Base-by-base conservation (phyloP, 148 eudicot genomes). In the Camellia sinensis region DNA sequence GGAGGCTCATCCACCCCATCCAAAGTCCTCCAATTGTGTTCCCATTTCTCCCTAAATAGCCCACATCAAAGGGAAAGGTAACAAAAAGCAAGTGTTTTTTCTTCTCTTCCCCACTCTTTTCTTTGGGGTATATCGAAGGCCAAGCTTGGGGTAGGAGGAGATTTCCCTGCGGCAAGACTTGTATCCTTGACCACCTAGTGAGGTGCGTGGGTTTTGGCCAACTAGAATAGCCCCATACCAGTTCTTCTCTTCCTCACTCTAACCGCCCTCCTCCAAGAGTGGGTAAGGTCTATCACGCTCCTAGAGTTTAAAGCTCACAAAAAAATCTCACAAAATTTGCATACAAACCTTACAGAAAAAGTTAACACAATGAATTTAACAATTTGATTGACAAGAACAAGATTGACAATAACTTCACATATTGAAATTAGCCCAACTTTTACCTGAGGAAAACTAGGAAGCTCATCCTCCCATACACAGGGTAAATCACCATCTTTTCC, bases 401-500 rank as follows among this genome's bases (percentile, higher is more conserved):
- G 68, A 53, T 17, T 56, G 22, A 14, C 65, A 52, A 65, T 21
- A 79, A 54, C 73, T 40, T 19, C 57, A 43, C 10, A 18, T 43
- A 54, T 15, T 4, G 44, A 54, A 19, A 65, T 6, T 29, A 74
- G 68, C 15, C 15, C 65, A 8, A 63, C 67, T 85, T 70, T 43
- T 85, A 96, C 99, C 96, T 96, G 95, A 71, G 99, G 98, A 86
- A 96, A 96, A 83, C 91, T 93, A 75, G 97, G 89, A 84, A 87
- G 88, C 79, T 96, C 97, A 82, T 86, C 83, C 79, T 90, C 99
- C 98, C 98, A 96, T 15, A 93, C 91, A 85, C 98, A 96, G 46
- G 99, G 94, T 91, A 96, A 87, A 75, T 91, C 84, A 79, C 99
- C 98, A 88, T 92, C 94, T 90, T 93, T 96, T 78, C 97, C 98